Evolutionary conservation across 2,329 filamentous ascomycete species (phyloP), one percentile per base, ranked within the genome.

Genomic region (Aspergillus sp.): DNA sequence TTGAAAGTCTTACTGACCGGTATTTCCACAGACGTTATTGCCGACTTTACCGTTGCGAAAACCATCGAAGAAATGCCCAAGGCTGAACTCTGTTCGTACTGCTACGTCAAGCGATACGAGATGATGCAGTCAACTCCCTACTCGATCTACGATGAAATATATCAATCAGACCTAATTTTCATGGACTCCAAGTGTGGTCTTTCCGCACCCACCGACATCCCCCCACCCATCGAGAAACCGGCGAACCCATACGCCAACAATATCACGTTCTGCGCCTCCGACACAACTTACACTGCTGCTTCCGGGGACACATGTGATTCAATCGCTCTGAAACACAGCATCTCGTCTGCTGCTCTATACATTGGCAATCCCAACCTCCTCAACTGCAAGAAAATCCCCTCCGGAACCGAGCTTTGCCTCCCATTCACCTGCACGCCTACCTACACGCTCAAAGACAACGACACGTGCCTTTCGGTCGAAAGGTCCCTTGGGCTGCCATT

Each of bases 111-210:
- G 3, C 56, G 50, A 12, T 59, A 68, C 2, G 32, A 56, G 14
- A 64, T 71, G 56, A 71, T 71, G 69, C 67, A 72, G 24, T 20
- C 52, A 18, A 39, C 52, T 5, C 20, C 50, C 4, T 70, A 72
- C 59, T 65, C 65, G 60, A 51, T 56, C 49, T 69, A 71, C 52
- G 54, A 68, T 11, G 14, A 58, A 10, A 24, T 22, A 50, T 63
- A 54, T 51, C 18, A 64, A 50, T 42, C 54, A 10, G 39, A 51
- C 39, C 52, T 61, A 3, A 6, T 54, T 4, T 22, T 53, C 22
- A 57, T 62, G 4, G 45, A 57, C 24, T 46, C 24, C 20, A 56
- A 59, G 51, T 63, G 57, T 49, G 52, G 47, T 9, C 39, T 61
- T 20, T 22, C 47, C 12, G 50, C 16, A 2, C 45, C 58, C 12